A percentile compares a stretch with the other conserved stretches of the same genome.
These are phyloP conservation scores for Ganoderma leucocontextum DNA, from an alignment of 1,284 basidiomycete genomes.

Conservation along the genomic window DNA sequence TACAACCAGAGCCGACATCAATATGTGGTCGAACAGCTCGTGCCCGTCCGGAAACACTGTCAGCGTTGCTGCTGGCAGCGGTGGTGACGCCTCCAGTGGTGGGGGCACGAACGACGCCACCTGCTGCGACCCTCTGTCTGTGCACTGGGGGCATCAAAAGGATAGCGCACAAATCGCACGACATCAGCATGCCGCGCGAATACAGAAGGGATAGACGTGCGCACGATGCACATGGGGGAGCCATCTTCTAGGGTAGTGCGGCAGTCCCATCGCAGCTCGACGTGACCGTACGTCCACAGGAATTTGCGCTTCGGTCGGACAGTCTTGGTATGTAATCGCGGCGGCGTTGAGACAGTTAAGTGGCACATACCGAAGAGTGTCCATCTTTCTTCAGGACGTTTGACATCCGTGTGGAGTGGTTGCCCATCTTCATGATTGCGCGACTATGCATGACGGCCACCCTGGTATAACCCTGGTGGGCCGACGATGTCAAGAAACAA, in stretches of 20 bases:
- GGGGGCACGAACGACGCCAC: constrained; percentile 55
- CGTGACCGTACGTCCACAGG: constrained; percentile 46
- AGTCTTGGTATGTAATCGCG: background rate
- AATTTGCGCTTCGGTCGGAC: constrained; percentile 46
- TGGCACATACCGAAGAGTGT: constrained; percentile 40
- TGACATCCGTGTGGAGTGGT: constrained; percentile 47
- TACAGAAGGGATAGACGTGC: constrained; percentile 21
- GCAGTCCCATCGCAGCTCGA: constrained; percentile 53
- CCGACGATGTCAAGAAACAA: background rate
- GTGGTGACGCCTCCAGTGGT: constrained; percentile 51
- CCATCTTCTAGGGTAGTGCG: constrained; percentile 52
- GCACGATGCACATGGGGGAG: constrained; percentile 53
- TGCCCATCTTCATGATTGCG: constrained; percentile 50
- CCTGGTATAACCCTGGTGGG: constrained; percentile 32
- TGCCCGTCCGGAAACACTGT: constrained; percentile 55
- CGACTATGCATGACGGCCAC: constrained; percentile 50
- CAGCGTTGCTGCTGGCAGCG: constrained; percentile 49
- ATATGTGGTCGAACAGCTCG: constrained; percentile 52
- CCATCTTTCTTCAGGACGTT: constrained; percentile 47
- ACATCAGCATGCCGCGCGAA: background rate
- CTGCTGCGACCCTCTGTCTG: constrained; percentile 42
- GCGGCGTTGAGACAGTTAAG: background rate
- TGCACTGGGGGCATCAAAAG: constrained; percentile 39
- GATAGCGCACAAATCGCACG: background rate
- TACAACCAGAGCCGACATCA: constrained; percentile 53